A percentile compares a stretch with the other conserved stretches of the same genome.
phyloP scores from a whole-genome alignment of 1,284 basidiomycete species.

The Laetiporus sulphureus region DNA sequence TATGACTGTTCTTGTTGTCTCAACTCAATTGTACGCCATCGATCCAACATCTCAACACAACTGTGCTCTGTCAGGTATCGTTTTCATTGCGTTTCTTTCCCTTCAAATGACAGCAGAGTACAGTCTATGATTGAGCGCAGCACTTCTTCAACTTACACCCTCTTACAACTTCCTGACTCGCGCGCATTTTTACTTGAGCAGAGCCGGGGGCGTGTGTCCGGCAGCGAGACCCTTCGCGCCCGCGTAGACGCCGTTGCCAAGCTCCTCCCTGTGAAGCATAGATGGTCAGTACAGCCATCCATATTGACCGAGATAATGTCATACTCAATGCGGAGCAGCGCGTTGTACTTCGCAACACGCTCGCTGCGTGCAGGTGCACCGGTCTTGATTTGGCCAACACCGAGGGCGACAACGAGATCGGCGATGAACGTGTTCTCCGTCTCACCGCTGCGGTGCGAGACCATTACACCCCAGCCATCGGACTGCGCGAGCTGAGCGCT shows the following conservation, averaged over 20 bases:
- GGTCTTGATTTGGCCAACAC: slow-evolving; percentile 96
- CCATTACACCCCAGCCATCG: slow-evolving; percentile 99
- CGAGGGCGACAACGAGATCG: slow-evolving; percentile 93
- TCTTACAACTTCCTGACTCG: background rate
- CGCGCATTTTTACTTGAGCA: slow-evolving; percentile 44
- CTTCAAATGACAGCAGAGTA: background rate
- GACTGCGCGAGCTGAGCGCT: slow-evolving; percentile 90
- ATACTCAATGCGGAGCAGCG: slow-evolving; percentile 85
- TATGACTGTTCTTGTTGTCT: too few relatives aligned
- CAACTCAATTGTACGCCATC: too few relatives aligned
- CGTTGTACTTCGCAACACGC: slow-evolving; percentile 93
- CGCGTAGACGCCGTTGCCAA: slow-evolving; percentile 67
- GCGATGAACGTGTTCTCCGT: slow-evolving; percentile 96
- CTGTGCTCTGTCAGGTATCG: background rate
- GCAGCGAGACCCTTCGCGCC: slow-evolving; percentile 77
- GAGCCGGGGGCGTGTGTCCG: slow-evolving; percentile 65
- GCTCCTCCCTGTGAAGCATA: slow-evolving; percentile 59
- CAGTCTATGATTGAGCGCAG: background rate
- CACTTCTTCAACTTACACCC: slow-evolving; percentile 4
- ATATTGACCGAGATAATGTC: slow-evolving; percentile 24
- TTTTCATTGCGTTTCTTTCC: slow-evolving; percentile 1
- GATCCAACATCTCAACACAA: too few relatives aligned
- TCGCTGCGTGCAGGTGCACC: slow-evolving; percentile 93
- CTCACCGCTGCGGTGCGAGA: slow-evolving; percentile 98
- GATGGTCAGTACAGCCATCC: slow-evolving; percentile 4